These are phyloP conservation scores for Lipomyces sp. DNA, from an alignment of 805 yeast species.

Conservation along the genomic window DNA sequence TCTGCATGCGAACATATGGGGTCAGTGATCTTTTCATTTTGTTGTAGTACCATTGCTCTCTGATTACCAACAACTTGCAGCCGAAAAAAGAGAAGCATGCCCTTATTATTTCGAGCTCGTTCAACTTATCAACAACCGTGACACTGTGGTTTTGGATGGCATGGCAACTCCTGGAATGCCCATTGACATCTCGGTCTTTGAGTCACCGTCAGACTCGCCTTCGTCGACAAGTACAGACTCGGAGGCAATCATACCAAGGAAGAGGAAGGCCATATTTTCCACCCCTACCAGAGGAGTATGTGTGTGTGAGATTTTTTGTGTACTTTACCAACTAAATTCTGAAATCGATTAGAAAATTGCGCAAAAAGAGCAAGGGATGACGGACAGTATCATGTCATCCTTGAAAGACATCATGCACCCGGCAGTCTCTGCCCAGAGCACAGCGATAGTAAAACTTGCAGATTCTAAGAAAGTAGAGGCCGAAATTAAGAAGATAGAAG, in stretches of 20 bases:
- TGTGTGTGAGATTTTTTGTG: neutral
- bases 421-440: neutral
- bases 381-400: neutral
- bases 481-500: neutral
- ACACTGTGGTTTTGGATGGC: neutral
- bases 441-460: neutral
- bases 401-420: neutral
- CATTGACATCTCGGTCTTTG: neutral
- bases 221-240: conserved; percentile 1
- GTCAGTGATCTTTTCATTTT: neutral
- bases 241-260: neutral
- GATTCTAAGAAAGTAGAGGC: neutral
- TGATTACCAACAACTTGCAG: neutral
- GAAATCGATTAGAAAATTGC: neutral
- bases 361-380: neutral
- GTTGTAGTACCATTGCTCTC: neutral
- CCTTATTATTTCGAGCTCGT: neutral
- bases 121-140: neutral
- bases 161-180: neutral
- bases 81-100: neutral
- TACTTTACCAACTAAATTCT: neutral
- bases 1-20: neutral
- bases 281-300: neutral
- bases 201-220: neutral
- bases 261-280: neutral